Evolutionary conservation across 805 yeast genomes (phyloP).

Genomic region (Spencermartinsiella europaea): DNA sequence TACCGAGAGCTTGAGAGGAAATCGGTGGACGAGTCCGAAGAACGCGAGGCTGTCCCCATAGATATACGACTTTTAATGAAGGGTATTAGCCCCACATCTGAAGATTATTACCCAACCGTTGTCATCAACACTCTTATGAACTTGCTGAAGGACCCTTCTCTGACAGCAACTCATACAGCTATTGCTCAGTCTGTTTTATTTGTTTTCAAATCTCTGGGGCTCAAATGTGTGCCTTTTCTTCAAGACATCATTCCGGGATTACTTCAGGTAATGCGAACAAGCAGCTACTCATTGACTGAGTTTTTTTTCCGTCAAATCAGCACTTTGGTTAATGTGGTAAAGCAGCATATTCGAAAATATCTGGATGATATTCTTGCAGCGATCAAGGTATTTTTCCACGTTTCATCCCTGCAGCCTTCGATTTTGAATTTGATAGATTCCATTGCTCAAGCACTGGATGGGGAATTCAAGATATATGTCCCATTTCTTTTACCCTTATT

Average conservation of each 20-base stretch:
- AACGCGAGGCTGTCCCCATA: constrained; percentile 82
- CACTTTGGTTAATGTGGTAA: constrained; percentile 71
- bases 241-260: constrained; percentile 87
- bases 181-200: constrained; percentile 93
- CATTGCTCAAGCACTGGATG: constrained; percentile 79
- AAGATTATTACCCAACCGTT: constrained; percentile 93
- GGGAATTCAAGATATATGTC: constrained; percentile 82
- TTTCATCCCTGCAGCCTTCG: constrained; percentile 64
- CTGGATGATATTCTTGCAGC: constrained; percentile 69
- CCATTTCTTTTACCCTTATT: constrained; percentile 73
- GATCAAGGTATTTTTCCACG: constrained; percentile 65
- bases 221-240: constrained; percentile 83
- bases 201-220: constrained; percentile 82
- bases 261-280: constrained; percentile 70
- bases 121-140: constrained; percentile 82
- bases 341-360: constrained; percentile 83
- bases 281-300: constrained; percentile 70
- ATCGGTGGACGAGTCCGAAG: constrained; percentile 41
- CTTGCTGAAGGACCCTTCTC: constrained; percentile 76
- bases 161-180: constrained; percentile 80
- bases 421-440: constrained; percentile 78
- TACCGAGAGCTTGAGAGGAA: constrained; percentile 84
- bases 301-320: constrained; percentile 83
- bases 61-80: constrained; percentile 88
- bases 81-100: constrained; percentile 85